These are phyloP conservation scores for Nemania sp. DNA, from an alignment of 2,329 filamentous ascomycete genomes.

Conservation along the genomic window DNA sequence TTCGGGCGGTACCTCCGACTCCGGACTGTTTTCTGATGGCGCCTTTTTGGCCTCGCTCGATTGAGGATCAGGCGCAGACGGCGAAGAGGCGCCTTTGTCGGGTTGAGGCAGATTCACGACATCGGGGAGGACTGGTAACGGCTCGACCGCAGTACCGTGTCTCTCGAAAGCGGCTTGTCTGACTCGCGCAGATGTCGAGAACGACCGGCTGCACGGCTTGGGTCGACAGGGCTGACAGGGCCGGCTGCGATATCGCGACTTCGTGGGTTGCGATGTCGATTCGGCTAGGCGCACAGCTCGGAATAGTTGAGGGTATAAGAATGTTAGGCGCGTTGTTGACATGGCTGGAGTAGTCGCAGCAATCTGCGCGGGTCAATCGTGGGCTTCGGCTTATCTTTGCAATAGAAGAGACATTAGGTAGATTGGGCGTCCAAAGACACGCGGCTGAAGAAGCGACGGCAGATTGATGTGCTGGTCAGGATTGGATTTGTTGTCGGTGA, in stretches of 20 bases:
- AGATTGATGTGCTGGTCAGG: neutral
- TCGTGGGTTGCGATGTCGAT: constrained; percentile 48
- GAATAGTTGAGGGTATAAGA: constrained; percentile 70
- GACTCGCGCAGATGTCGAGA: constrained; percentile 44
- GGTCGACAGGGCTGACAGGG: constrained; percentile 34
- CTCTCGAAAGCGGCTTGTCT: constrained; percentile 54
- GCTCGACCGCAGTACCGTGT: constrained; percentile 65
- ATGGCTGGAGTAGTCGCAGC: constrained; percentile 46
- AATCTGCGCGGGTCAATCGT: neutral
- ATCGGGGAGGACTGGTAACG: constrained; percentile 43
- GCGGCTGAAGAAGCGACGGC: neutral
- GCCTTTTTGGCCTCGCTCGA: constrained; percentile 3
- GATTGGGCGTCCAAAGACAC: neutral
- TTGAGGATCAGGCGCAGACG: constrained; percentile 21
- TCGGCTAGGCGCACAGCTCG: constrained; percentile 54
- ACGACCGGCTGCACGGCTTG: constrained; percentile 37
- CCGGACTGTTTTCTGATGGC: neutral
- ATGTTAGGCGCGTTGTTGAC: constrained; percentile 65
- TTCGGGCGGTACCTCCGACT: too few relatives aligned
- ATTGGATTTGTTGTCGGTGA: constrained; percentile 4
- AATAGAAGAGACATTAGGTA: constrained; percentile 21
- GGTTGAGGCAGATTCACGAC: constrained; percentile 33
- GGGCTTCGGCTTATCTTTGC: constrained; percentile 5
- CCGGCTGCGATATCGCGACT: constrained; percentile 43
- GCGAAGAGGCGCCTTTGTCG: constrained; percentile 22